Conservation (phyloP, 768 basidiomycete species). For the Calvatia gigantea region DNA sequence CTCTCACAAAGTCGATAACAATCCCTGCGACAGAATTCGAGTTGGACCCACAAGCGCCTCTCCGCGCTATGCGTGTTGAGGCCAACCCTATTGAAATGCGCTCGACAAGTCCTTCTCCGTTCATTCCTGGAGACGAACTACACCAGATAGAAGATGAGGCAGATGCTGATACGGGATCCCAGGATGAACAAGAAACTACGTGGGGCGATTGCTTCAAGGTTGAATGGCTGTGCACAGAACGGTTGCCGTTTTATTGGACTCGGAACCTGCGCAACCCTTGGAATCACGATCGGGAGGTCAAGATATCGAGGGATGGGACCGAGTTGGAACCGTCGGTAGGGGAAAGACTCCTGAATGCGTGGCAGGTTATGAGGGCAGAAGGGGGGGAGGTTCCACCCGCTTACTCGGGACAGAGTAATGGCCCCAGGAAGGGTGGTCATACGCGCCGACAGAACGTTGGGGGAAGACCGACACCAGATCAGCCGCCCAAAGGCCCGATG, state of each 20-base stretch:
- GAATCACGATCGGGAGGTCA: slow-evolving; percentile 83
- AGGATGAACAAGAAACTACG: slow-evolving; percentile 4
- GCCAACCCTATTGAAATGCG: not conserved
- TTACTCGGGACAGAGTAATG: not conserved
- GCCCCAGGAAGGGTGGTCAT: not conserved
- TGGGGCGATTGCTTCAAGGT: slow-evolving; percentile 84
- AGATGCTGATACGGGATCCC: slow-evolving; percentile 18
- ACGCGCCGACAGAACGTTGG: not conserved
- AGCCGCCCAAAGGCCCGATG: not conserved
- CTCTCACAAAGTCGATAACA: not conserved
- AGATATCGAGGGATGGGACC: slow-evolving; percentile 87
- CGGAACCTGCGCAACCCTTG: slow-evolving; percentile 86
- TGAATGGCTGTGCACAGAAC: slow-evolving; percentile 74
- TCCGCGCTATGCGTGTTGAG: slow-evolving; percentile 26
- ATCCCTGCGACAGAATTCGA: slow-evolving; percentile 23
- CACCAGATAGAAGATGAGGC: slow-evolving; percentile 25
- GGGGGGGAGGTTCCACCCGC: slow-evolving; percentile 2
- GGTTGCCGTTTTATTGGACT: slow-evolving; percentile 72
- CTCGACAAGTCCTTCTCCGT: not conserved
- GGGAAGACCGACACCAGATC: not conserved
- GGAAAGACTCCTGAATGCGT: slow-evolving; percentile 64
- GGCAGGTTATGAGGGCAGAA: slow-evolving; percentile 33
- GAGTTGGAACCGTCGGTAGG: slow-evolving; percentile 84
- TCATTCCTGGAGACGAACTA: slow-evolving; percentile 10
- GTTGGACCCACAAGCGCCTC: slow-evolving; percentile 38